Percentiles rank a stretch among this genome's conserved stretches.
phyloP scores from a whole-genome alignment of 345 rosid species.

The Reutealis trisperma region DNA sequence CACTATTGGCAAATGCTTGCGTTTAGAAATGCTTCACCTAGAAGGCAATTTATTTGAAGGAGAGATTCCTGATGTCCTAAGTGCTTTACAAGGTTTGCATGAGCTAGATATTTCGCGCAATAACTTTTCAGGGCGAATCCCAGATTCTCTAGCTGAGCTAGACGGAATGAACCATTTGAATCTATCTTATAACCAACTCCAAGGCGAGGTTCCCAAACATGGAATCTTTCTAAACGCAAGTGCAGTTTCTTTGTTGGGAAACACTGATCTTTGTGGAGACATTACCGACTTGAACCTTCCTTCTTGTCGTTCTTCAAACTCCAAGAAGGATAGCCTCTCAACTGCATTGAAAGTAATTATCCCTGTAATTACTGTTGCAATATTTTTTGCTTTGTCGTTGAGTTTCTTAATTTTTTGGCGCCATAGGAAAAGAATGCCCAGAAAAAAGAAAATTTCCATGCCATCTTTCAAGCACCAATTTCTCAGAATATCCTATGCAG shows the following conservation, averaged over 20 bases:
- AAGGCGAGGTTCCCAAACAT: not conserved
- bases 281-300: not conserved
- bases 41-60: not conserved
- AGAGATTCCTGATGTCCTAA: not conserved
- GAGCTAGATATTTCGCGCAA: not conserved
- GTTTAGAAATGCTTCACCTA: not conserved
- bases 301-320: not conserved
- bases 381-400: not conserved
- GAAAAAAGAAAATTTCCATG: not conserved
- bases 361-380: not conserved
- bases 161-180: not conserved
- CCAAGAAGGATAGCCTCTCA: not conserved
- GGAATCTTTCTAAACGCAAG: slow-evolving; percentile 3
- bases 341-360: not conserved
- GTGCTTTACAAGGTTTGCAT: not conserved
- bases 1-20: not conserved
- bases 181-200: slow-evolving; percentile 1
- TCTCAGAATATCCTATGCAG: slow-evolving; percentile 28
- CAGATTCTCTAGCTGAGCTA: not conserved
- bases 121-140: not conserved
- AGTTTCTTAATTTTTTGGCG: not conserved
- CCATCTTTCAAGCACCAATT: not conserved
- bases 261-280: slow-evolving; percentile 5
- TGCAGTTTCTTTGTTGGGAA: not conserved
- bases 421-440: not conserved